Conservation (phyloP, 768 basidiomycete species). For the Naganishia randhawae region DNA sequence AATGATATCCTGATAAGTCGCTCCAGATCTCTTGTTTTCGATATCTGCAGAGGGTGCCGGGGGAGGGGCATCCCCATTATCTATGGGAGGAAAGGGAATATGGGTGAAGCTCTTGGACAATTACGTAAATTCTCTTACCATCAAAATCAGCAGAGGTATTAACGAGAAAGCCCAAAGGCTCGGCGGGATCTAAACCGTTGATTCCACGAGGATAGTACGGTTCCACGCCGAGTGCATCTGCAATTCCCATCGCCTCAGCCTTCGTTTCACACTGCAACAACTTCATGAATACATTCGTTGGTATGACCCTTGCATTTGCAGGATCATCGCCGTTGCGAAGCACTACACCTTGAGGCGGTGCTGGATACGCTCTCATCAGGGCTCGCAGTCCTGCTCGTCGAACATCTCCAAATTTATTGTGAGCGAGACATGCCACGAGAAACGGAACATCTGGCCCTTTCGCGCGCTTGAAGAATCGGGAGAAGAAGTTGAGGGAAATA, state of each 20-base stretch:
- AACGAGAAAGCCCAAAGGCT: constrained; percentile 42
- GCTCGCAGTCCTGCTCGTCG: constrained; percentile 56
- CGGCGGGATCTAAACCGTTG: constrained; percentile 17
- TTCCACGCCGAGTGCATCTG: constrained; percentile 34
- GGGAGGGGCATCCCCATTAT: constrained; percentile 29
- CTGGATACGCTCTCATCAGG: constrained; percentile 53
- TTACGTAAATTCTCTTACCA: constrained; percentile 31
- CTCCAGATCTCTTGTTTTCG: constrained; percentile 12
- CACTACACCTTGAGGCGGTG: constrained; percentile 33
- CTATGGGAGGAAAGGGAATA: neutral
- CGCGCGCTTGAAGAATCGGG: constrained; percentile 65
- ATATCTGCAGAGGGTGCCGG: constrained; percentile 8
- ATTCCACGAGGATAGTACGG: constrained; percentile 29
- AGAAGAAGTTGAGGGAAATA: constrained; percentile 57
- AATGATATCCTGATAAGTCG: constrained; percentile 29
- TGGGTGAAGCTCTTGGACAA: neutral
- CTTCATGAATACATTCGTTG: constrained; percentile 43
- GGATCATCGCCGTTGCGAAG: constrained; percentile 53
- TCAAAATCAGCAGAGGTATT: constrained; percentile 39
- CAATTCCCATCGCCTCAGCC: constrained; percentile 42
- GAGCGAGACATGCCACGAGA: constrained; percentile 81
- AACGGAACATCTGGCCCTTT: constrained; percentile 71
- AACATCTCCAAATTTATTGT: constrained; percentile 70
- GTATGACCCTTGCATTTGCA: constrained; percentile 41
- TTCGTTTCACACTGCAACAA: constrained; percentile 51